These are phyloP conservation scores for Lenwebbia sp. DNA, from an alignment of 345 rosid species.

Conservation along the genomic window DNA sequence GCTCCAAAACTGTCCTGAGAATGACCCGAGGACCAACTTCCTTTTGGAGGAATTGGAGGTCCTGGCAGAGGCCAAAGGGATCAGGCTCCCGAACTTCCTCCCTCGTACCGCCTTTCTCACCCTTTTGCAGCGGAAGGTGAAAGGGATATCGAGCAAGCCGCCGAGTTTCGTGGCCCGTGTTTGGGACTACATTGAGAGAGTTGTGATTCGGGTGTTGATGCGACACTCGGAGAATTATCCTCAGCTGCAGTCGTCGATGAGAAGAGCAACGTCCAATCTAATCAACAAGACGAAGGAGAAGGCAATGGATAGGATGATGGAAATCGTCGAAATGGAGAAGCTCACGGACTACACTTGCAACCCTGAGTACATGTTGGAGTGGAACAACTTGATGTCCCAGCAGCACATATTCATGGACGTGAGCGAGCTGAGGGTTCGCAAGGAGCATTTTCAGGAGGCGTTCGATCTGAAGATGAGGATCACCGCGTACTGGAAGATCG, in stretches of 20 bases:
- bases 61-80: constrained; percentile 17
- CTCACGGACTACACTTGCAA: constrained; percentile 19
- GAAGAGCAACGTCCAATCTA: constrained; percentile 11
- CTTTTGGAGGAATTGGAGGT: constrained; percentile 11
- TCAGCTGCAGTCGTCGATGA: not conserved
- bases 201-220: constrained; percentile 6
- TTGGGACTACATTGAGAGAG: constrained; percentile 17
- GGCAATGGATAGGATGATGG: constrained; percentile 11
- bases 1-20: not conserved
- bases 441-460: not conserved
- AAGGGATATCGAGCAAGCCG: not conserved
- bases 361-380: constrained; percentile 12
- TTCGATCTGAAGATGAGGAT: constrained; percentile 19
- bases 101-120: constrained; percentile 11
- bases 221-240: constrained; percentile 2
- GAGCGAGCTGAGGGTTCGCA: not conserved
- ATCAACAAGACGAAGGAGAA: constrained; percentile 16
- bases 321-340: constrained; percentile 25
- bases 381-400: constrained; percentile 9
- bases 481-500: constrained; percentile 11
- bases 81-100: constrained; percentile 22
- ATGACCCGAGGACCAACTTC: not conserved
- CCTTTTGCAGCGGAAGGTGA: constrained; percentile 9
- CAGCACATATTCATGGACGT: not conserved
- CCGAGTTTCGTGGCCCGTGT: not conserved